A percentile compares a stretch with the other conserved stretches of the same genome.
phyloP scores from a whole-genome alignment of 2,329 filamentous ascomycete species.

The Samsoniella hepiali region DNA sequence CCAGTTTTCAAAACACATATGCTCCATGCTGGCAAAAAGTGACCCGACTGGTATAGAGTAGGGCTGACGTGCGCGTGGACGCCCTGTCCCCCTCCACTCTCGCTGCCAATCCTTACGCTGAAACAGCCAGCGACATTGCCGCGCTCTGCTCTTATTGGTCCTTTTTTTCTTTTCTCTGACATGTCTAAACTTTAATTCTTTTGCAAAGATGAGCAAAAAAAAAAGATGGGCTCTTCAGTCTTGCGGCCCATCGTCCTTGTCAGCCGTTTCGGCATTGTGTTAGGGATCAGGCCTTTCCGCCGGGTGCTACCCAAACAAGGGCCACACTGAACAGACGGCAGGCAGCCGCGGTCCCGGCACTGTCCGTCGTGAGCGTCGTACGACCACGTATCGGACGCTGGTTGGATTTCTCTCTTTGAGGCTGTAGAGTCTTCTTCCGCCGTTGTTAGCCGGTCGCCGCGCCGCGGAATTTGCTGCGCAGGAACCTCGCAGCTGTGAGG shows the following conservation, averaged over 20 bases:
- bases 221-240: no score
- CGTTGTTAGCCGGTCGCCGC: not conserved
- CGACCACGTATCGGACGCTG: not conserved
- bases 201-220: no score
- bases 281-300: not conserved
- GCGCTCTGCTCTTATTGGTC: not conserved
- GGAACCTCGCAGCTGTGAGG: not conserved
- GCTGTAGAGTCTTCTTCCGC: not conserved
- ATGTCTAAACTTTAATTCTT: not conserved
- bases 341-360: not conserved
- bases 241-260: not conserved
- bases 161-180: not conserved
- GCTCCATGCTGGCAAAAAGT: no score
- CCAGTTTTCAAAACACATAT: no score
- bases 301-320: not conserved
- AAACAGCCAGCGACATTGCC: not conserved
- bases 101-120: not conserved
- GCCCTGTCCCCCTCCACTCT: not conserved
- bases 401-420: not conserved
- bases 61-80: not conserved
- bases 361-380: not conserved
- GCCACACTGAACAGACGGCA: not conserved
- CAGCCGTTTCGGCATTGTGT: not conserved
- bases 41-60: not conserved
- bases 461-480: not conserved